Evolutionary conservation across 2,329 filamentous ascomycete species (phyloP).

Genomic region (Alternaria sp.): DNA sequence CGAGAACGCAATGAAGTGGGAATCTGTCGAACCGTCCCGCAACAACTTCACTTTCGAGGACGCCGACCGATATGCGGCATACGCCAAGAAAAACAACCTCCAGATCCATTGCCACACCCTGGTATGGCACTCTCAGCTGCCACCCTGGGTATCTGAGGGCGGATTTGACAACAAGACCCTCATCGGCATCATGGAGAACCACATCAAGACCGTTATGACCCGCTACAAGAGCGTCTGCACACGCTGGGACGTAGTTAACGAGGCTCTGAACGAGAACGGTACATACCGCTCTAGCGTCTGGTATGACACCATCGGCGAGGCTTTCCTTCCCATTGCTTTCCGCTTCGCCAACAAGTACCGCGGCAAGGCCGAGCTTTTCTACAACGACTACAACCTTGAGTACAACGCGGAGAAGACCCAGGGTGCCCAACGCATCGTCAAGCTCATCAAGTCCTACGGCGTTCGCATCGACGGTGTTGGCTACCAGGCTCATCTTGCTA

Average conservation of each 20-base stretch:
- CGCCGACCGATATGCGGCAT: constrained; percentile 47
- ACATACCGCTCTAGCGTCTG: constrained; percentile 55
- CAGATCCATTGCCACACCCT: constrained; percentile 53
- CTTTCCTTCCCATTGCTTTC: constrained; percentile 59
- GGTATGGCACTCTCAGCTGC: constrained; percentile 55
- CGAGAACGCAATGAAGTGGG: constrained; percentile 46
- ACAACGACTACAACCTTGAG: constrained; percentile 73
- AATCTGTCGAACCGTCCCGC: constrained; percentile 48
- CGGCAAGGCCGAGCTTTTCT: constrained; percentile 58
- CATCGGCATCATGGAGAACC: constrained; percentile 53
- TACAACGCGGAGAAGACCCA: constrained; percentile 56
- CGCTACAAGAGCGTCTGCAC: constrained; percentile 53
- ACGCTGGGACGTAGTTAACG: constrained; percentile 54
- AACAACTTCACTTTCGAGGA: constrained; percentile 51
- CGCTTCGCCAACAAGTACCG: constrained; percentile 52
- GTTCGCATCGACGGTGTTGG: constrained; percentile 72
- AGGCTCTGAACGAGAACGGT: constrained; percentile 51
- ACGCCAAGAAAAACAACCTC: constrained; percentile 48
- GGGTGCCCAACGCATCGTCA: constrained; percentile 50
- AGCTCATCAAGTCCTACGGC: constrained; percentile 53
- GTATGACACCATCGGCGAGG: constrained; percentile 55
- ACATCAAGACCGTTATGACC: constrained; percentile 52
- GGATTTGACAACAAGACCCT: constrained; percentile 53
- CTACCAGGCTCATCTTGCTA: constrained; percentile 66
- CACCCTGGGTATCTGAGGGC: constrained; percentile 51